Percentiles rank a stretch among this genome's conserved stretches.
phyloP scores from a whole-genome alignment of 495 filamentous ascomycete genomes.

The Penicillium psychrofluorescens region DNA sequence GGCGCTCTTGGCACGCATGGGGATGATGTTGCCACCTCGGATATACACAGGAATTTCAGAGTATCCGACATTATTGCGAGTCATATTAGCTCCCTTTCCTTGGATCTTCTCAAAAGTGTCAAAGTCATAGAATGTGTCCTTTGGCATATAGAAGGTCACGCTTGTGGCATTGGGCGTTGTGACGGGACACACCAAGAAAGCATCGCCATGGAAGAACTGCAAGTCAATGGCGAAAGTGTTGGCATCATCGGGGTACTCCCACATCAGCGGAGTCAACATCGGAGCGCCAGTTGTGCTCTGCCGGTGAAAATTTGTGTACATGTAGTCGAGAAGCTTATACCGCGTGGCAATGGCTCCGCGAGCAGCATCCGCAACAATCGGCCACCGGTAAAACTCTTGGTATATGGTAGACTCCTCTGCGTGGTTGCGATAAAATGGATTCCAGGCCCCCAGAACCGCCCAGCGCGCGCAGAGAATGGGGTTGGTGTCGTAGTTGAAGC shows the following conservation, averaged over 20 bases:
- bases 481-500: slow-evolving; percentile 63
- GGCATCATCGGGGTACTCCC: slow-evolving; percentile 57
- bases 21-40: slow-evolving; percentile 64
- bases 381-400: slow-evolving; percentile 79
- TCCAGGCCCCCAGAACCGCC: slow-evolving; percentile 72
- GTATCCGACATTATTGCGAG: slow-evolving; percentile 45
- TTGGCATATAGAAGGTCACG: slow-evolving; percentile 65
- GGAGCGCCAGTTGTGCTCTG: slow-evolving; percentile 59
- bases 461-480: slow-evolving; percentile 78
- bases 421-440: slow-evolving; percentile 81
- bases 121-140: slow-evolving; percentile 72
- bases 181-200: slow-evolving; percentile 66
- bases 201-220: slow-evolving; percentile 68
- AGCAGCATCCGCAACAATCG: slow-evolving; percentile 54
- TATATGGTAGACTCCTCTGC: slow-evolving; percentile 40
- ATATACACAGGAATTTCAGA: slow-evolving; percentile 69
- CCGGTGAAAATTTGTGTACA: slow-evolving; percentile 63
- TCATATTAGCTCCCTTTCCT: slow-evolving; percentile 47
- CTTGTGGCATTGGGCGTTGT: slow-evolving; percentile 52
- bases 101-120: slow-evolving; percentile 51
- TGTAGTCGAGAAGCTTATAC: slow-evolving; percentile 70
- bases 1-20: slow-evolving; percentile 51
- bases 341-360: slow-evolving; percentile 64
- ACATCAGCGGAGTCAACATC: slow-evolving; percentile 60
- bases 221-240: slow-evolving; percentile 50